Evolutionary conservation across 2,329 filamentous ascomycete species (phyloP).

Genomic region (Massarina eburnea): DNA sequence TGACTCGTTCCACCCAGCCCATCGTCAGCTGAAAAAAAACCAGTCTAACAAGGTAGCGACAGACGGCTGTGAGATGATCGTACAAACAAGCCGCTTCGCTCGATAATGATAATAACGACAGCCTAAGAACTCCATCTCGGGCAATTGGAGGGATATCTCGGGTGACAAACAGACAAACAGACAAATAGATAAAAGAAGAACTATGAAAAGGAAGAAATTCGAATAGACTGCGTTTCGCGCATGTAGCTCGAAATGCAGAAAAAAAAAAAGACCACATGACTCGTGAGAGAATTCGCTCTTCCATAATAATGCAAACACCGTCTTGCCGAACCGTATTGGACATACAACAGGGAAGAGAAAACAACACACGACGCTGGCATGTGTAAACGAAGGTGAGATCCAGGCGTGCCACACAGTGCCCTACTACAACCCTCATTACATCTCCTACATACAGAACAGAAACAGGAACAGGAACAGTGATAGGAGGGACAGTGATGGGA

Average conservation of each 20-base stretch:
- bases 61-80: constrained; percentile 2
- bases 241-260: not conserved
- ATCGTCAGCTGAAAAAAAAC: not conserved
- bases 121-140: not conserved
- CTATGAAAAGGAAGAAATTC: not conserved
- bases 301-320: not conserved
- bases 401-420: not conserved
- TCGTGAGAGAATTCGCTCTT: constrained; percentile 2
- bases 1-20: not conserved
- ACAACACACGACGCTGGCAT: not conserved
- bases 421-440: constrained; percentile 8
- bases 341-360: not conserved
- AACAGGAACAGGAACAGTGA: too few species aligned
- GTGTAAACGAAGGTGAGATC: constrained; percentile 2
- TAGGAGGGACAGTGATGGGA: too few species aligned
- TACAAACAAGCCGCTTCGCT: constrained; percentile 1
- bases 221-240: not conserved
- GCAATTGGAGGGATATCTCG: constrained; percentile 5
- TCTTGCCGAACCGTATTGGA: not conserved
- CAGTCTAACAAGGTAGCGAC: constrained; percentile 3
- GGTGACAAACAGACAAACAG: not conserved
- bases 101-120: not conserved
- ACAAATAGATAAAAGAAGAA: not conserved
- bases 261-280: constrained; percentile 6
- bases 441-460: constrained; percentile 1